Base-by-base conservation (phyloP, 345 rosid species). In the Passiflora organensis region DNA sequence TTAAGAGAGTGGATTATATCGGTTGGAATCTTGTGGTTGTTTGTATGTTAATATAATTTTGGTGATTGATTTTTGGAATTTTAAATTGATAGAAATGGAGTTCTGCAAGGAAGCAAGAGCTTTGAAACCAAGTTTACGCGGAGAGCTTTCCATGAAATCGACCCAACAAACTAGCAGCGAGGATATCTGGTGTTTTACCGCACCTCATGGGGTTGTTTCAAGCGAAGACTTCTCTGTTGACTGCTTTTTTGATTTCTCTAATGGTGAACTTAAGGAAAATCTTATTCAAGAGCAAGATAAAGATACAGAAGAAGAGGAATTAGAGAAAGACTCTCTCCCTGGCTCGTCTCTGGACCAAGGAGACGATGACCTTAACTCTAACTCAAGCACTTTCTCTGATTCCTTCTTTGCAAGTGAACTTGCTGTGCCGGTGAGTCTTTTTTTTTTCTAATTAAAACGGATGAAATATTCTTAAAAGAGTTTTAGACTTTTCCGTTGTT, bases 221-320 rank as follows among this genome's bases (percentile, higher is more conserved):
- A 23, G 48, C 2, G 95, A 84, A 24, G 89, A 84, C 61, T 83
- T 83, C 66, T 76, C 89, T 2, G 83, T 86, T 43, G 95, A 86
- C 24, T 76, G 83, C 56, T 82, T 86, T 70, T 66, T 86, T 0
- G 83, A 86, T 56, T 80, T 86, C 70, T 81, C 91, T 17, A 48
- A 56, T 10, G 78, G 68, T 32, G 81, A 73, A 42, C 61, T 69
- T 14, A 67, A 60, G 41, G 78, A 68, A 6, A 21, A 19, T 12
- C 20, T 6, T 13, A 32, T 8, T 15, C 56, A 45, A 37, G 74
- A 71, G 22, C 67, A 56, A 19, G 77, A 70, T 44, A 77, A 72
- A 41, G 76, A 78, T 53, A 58, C 70, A 43, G 72, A 72, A 28
- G 45, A 54, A 9, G 58, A 70, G 23, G 66, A 67, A n/a, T n/a